Evolutionary conservation across 495 filamentous ascomycete genomes (phyloP), one percentile per base, ranked within the genome.

Genomic region (Jackrogersella minutella): DNA sequence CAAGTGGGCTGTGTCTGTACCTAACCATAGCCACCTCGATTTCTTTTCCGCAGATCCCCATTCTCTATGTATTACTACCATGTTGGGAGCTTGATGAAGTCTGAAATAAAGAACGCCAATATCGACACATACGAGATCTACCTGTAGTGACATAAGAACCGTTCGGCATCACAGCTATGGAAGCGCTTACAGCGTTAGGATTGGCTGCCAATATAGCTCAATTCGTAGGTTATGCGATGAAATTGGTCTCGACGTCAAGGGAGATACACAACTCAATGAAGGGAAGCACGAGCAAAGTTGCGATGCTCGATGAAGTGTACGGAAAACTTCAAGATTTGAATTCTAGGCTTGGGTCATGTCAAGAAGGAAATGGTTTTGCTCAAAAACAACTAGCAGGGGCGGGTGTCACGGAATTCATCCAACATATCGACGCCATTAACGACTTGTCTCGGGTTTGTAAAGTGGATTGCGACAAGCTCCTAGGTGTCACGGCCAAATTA

Each of bases 391-490:
- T 30, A 6, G 36, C 37, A 41, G 22, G 40, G 4, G 1, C 9
- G 40, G 17, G 40, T 9, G 22, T 3, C 19, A 16, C 40, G 6
- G 16, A 44, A 22, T 44, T 10, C 6, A 21, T 13, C 7, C 5
- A 21, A 17, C 17, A 2, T 22, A 1, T 4, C 40, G 7, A 21
- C 19, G 40, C 7, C 9, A 8, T 44, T 7, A 30, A 30, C 3
- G 7, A 6, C 16, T 17, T 14, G 19, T 22, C 17, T 3, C 8
- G 11, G 8, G 16, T 21, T 7, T 21, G 14, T 14, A 46, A 44
- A 30, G 16, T 21, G n/a, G 37, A 64, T 28, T 64, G 61, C 31
- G 39, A 57, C 1, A 34, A 52, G 10, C 22, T 65, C 13, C 16
- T 59, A 24, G 11, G 47, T 3, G 26, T 51, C 2, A 30, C 46